Evolutionary conservation across 106 monocot genomes (phyloP).

Genomic region (Iris macrosiphon): DNA sequence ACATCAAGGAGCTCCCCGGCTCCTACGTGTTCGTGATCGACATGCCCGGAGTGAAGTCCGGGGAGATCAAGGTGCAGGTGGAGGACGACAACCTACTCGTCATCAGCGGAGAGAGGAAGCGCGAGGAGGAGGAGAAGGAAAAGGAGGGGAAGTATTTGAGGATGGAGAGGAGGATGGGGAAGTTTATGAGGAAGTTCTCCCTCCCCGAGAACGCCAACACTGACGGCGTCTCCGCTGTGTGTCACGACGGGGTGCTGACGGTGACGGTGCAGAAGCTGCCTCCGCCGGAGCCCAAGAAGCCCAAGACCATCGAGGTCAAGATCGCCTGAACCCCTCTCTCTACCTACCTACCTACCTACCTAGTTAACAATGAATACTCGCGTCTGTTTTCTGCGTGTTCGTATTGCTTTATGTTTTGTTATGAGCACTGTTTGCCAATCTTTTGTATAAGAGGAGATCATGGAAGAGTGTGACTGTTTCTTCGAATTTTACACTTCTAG

Average conservation of each 20-base stretch:
- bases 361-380: too few species aligned
- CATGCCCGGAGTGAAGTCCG: constrained; percentile 64
- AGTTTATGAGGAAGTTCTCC: constrained; percentile 62
- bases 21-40: constrained; percentile 60
- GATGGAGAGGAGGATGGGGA: constrained; percentile 67
- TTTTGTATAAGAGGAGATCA: too few species aligned
- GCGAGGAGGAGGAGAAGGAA: constrained; percentile 27
- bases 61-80: constrained; percentile 51
- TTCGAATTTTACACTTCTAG: too few species aligned
- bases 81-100: constrained; percentile 40
- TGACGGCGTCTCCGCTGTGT: constrained; percentile 42
- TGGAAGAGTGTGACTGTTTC: too few species aligned
- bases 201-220: constrained; percentile 51
- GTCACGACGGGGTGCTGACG: constrained; percentile 55
- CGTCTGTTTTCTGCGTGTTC: too few species aligned
- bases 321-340: constrained; percentile 34
- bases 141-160: constrained; percentile 44
- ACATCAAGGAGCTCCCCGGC: constrained; percentile 60
- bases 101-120: constrained; percentile 30
- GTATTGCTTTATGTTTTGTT: too few species aligned
- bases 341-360: too few species aligned
- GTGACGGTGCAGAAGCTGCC: constrained; percentile 63
- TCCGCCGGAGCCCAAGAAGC: constrained; percentile 78
- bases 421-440: too few species aligned
- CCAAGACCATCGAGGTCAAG: constrained; percentile 71